Evolutionary conservation across 2,329 filamentous ascomycete genomes (phyloP), one percentile per base, ranked within the genome.

Genomic region (Colletotrichum australisinense): DNA sequence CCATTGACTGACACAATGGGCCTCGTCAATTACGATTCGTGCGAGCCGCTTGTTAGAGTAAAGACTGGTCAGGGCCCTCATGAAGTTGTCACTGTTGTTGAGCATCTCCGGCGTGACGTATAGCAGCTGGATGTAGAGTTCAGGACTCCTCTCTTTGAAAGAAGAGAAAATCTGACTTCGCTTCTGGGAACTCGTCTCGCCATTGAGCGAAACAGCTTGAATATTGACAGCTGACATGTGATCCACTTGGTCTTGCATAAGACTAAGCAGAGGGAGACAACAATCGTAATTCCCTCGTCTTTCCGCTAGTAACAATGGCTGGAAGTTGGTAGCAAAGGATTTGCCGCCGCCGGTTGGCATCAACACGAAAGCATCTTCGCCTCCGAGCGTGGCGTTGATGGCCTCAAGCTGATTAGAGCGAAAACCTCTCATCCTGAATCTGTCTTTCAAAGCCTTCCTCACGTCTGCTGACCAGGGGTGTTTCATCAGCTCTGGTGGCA

Each of bases 1-100:
- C 97, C 97, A 99, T 86, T 99, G 95, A 82, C 97, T 98, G 30
- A 99, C 96, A 82, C 97, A 99, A 81, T 99, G 97, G n/a, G 97
- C 97, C 84, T 99, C 97, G 77, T 99, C 97, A 75, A 99, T 97
- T 66, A 99, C 97, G 62, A 99, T 91, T 30, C 97, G 91, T 19
- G 97, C 96, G 65, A 99, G 90, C 77, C 93, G 94, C 4, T 88
- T 86, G 63, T 91, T 91, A 16, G 83, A 82, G 81, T 98, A 89
- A n/a, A 99, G 86, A 2, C 86, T 86, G 64, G 90, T 84, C 75
- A 99, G 87, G 3, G 87, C 89, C 64, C 87, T 88, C 71, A 91
- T 85, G 81, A 98, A 93, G 2, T 85, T 84, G 55, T 88, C 81
- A 80, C 93, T 99, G 80, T 95, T 96, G 84, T 88, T 94, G 63